Evolutionary conservation across 768 basidiomycete genomes (phyloP), one percentile per base, ranked within the genome.

Genomic region (Termitomyces sp.): DNA sequence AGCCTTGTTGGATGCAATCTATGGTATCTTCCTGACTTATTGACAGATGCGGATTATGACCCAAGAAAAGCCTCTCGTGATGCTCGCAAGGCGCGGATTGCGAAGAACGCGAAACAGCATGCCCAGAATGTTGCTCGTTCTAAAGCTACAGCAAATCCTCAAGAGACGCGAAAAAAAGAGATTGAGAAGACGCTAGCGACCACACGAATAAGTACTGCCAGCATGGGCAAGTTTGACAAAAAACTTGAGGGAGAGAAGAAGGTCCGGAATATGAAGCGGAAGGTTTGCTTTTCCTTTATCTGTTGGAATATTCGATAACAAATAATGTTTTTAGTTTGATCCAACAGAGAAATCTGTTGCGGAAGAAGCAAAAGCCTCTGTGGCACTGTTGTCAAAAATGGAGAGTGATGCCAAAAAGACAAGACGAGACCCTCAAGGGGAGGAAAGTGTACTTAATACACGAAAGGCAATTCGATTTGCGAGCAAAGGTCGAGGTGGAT

Each of bases 211-310:
- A 94, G 94, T 60, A 99, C 97, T 0, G 97, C 94, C 0, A 95
- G 92, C 65, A 87, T 99, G 87, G 97, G 97, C 62, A 87, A 83
- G 64, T 99, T 97, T 65, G 96, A 98, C 70, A 87, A 84, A 62
- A 85, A 80, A 67, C 80, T 98, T 22, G 89, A 95, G 53, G 95
- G 95, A 13, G 97, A 99, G 72, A 90, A 91, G 70, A 94, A 92
- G 72, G 69, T 86, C 45, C 83, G 84, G 36, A 94, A 94, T 6
- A 74, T 94, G 48, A 98, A 98, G 77, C 85, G 97, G 65, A 98
- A 98, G 87, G 93, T 92, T 62, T 44, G 77, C 67, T 40, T 0
- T n/a, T 30, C 36, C 42, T 38, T 20, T 33, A 20, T 51, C 35
- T 14, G 30, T 43, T 30, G 12, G 51, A 3, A 10, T 30, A 9